Evolutionary conservation across 208 protist species (phyloP), one percentile per base, ranked within the genome.

Genomic region (Trypanosoma vivax): DNA sequence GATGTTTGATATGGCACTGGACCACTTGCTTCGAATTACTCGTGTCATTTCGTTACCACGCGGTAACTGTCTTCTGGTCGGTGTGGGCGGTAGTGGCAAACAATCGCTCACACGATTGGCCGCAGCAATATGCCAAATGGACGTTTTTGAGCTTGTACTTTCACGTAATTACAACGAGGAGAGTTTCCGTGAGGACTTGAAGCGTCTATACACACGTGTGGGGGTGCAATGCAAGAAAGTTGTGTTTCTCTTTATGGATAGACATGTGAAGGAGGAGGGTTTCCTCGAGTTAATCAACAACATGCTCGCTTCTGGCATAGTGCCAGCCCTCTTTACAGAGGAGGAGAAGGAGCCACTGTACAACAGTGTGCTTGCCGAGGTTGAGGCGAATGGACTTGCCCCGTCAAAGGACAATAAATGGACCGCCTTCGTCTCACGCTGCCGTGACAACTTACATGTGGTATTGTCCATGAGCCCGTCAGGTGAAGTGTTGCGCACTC

Each of bases 251-350:
- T 99, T 99, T 65, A 98, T 96, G 54, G 98, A 99, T 66, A 81
- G 79, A 23, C 97, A 99, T 64, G 95, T 99, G 25, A 97, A 96
- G 59, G 76, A 98, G 50, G 97, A 99, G 65, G 85, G 92, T 28
- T 99, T 99, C 66, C 74, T 99, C 5, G 97, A 99, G 82, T 76
- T 97, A 33, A 98, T 99, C 71, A 99, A 99, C 82, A 99, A 98
- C 79, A 97, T 99, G 78, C 81, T 99, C 0, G 98, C 98, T 48
- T 94, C 89, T 10, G 98, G 98, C 40, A 97, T 98, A 76, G 97
- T 99, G 33, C 98, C 98, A 9, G 96, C 97, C 5, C 80, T 99
- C 13, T 99, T 98, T 70, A 62, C 80, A n/a, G 92, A 98, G 47
- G 94, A 99, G 54, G 98, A 99, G 68, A 97, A 97, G 73, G 95